Conservation (phyloP, 495 filamentous ascomycete genomes). For the Aspergillus heteromorphus region DNA sequence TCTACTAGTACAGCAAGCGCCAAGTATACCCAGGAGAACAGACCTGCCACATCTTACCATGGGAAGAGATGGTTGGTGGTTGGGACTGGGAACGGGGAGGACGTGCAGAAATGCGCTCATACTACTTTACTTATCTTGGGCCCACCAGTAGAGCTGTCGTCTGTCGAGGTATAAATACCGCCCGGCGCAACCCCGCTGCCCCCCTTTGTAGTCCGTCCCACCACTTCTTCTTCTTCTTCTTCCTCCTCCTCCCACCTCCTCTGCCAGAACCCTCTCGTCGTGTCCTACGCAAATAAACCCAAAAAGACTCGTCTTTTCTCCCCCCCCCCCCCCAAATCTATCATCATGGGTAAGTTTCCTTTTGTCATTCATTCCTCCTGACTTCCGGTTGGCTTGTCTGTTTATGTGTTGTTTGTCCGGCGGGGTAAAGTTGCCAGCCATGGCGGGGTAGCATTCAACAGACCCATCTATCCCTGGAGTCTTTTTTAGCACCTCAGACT, state of each 20-base stretch:
- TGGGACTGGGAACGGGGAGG: neutral
- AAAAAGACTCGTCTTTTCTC: neutral
- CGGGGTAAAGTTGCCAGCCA: constrained; percentile 2
- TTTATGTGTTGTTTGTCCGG: neutral
- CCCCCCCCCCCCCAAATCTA: neutral
- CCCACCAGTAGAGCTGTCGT: too few relatives aligned
- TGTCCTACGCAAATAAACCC: neutral
- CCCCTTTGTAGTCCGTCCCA: too few relatives aligned
- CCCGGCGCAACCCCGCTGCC: constrained; percentile 7
- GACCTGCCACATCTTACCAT: too few relatives aligned
- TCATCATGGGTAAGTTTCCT: constrained; percentile 17
- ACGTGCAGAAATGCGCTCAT: constrained; percentile 28
- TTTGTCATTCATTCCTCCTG: neutral
- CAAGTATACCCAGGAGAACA: too few relatives aligned
- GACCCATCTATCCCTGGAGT: neutral
- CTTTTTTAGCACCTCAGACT: too few relatives aligned
- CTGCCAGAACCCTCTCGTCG: constrained; percentile 2
- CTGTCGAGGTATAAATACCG: constrained; percentile 16
- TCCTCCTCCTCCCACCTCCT: neutral
- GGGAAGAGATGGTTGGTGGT: neutral
- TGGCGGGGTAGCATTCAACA: constrained; percentile 10
- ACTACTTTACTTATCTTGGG: too few relatives aligned
- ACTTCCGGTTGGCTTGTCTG: neutral
- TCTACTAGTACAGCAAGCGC: too few relatives aligned
- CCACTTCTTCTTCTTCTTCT: too few relatives aligned